A percentile compares a stretch with the other conserved stretches of the same genome.
These are phyloP conservation scores for Fusarium concolor DNA, from an alignment of 2,329 filamentous ascomycete species.

Conservation along the genomic window DNA sequence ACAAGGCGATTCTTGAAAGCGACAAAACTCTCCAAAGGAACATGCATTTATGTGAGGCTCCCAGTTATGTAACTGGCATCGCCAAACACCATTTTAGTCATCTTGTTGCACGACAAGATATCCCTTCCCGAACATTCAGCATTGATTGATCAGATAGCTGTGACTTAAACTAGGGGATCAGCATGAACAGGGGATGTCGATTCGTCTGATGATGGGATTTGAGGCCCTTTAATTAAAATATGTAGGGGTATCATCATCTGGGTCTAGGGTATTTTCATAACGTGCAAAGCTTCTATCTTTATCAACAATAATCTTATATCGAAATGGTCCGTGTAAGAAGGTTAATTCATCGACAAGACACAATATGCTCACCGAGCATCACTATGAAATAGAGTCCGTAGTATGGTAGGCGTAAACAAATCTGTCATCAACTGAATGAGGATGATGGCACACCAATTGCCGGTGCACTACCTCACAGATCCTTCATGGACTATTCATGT, in stretches of 20 bases:
- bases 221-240: constrained; percentile 42
- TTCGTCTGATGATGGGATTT: constrained; percentile 34
- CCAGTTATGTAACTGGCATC: too few species aligned
- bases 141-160: neutral
- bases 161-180: constrained; percentile 23
- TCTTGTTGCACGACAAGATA: neutral
- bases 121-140: neutral
- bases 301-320: neutral
- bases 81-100: too few species aligned
- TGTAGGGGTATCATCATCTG: constrained; percentile 19
- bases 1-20: neutral
- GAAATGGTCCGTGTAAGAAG: neutral
- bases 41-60: neutral
- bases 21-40: neutral
- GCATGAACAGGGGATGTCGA: constrained; percentile 21
- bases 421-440: too few species aligned
- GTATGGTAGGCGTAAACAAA: too few species aligned
- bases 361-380: neutral
- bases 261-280: constrained; percentile 3
- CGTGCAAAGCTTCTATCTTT: too few species aligned
- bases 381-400: neutral
- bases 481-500: too few species aligned
- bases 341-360: neutral
- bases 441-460: too few species aligned
- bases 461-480: too few species aligned